A percentile compares a stretch with the other conserved stretches of the same genome.
Conservation (phyloP, 2,329 filamentous ascomycete species). For the Eutypa lata region DNA sequence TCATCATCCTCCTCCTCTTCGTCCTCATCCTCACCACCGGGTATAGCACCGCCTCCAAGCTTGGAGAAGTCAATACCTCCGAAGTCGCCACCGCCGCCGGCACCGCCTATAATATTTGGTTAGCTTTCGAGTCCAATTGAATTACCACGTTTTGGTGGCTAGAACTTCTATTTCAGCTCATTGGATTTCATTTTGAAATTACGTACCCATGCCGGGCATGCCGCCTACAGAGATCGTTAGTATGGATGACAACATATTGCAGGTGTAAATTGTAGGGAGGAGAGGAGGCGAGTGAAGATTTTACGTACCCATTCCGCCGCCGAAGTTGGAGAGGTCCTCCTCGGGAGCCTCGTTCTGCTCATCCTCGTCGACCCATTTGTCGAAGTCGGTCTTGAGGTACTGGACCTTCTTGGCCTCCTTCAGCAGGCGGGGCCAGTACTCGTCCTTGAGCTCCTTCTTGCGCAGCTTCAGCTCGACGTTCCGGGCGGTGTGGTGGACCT, state of each 20-base stretch:
- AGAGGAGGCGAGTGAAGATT: background rate
- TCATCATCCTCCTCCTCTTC: conserved; percentile 68
- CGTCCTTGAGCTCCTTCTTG: conserved; percentile 94
- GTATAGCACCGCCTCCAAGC: conserved; percentile 62
- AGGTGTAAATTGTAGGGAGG: too few species aligned
- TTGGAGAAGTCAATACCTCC: conserved; percentile 93
- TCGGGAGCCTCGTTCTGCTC: conserved; percentile 90
- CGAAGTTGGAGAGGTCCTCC: conserved; percentile 71
- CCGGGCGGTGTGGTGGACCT: conserved; percentile 83
- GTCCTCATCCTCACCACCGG: conserved; percentile 45
- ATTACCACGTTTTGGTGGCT: background rate
- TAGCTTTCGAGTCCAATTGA: conserved; percentile 10
- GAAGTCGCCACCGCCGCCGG: conserved; percentile 66
- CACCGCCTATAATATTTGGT: conserved; percentile 25
- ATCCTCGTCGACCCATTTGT: conserved; percentile 99
- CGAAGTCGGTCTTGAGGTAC: conserved; percentile 98
- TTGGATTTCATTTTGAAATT: background rate
- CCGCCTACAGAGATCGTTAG: background rate
- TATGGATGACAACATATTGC: too few species aligned
- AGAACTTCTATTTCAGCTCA: background rate
- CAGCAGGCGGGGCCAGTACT: conserved; percentile 93
- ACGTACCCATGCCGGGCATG: background rate
- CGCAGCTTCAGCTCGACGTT: conserved; percentile 87
- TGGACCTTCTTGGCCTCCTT: conserved; percentile 88
- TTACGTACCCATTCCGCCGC: conserved; percentile 45